Evolutionary conservation across 2,329 filamentous ascomycete species (phyloP), one percentile per base, ranked within the genome.

Genomic region (Xenoacremonium recifei): DNA sequence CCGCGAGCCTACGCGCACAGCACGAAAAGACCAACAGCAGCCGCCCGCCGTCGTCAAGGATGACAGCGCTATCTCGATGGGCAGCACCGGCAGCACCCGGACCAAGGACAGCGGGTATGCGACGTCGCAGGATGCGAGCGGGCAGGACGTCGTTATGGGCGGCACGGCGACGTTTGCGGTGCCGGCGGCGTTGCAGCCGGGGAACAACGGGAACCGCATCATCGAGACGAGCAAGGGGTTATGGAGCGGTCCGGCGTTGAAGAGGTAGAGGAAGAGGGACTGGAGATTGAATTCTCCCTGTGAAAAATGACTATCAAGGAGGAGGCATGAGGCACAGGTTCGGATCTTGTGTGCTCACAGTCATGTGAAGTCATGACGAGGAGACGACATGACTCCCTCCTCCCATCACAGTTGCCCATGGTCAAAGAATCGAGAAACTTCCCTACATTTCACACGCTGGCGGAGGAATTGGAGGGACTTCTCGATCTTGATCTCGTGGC

Each of bases 141-240:
- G 50, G 17, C 57, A 62, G 21, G 65, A 78, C 38, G 66, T 75
- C 3, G 61, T 64, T 16, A 80, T 79, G 76, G 66, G 65, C 5
- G 74, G 75, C 35, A 71, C 68, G 16, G 16, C 59, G 59, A 13
- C 47, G 11, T 25, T 38, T 57, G 18, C 39, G 48, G 46, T 80
- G 18, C 79, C 80, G 6, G 61, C 73, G 36, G 73, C 70, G 45
- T 59, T 83, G 58, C 70, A 76, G 49, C 77, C 78, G 0, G 79
- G 80, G 15, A 73, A 71, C 45, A 66, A 70, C 49, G 73, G 67
- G 35, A 81, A 80, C 61, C 73, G 71, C 50, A 70, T 83, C 12
- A 66, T 81, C n/a, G 79, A 84, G 63, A 82, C 80, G 20, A 80
- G 76, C 25, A 82, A 79, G 53, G 81, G 81, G 2, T 62, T 85